Percentiles rank a stretch among this genome's conserved stretches.
phyloP scores from a whole-genome alignment of 2,329 filamentous ascomycete species.

The Fusarium sp. region DNA sequence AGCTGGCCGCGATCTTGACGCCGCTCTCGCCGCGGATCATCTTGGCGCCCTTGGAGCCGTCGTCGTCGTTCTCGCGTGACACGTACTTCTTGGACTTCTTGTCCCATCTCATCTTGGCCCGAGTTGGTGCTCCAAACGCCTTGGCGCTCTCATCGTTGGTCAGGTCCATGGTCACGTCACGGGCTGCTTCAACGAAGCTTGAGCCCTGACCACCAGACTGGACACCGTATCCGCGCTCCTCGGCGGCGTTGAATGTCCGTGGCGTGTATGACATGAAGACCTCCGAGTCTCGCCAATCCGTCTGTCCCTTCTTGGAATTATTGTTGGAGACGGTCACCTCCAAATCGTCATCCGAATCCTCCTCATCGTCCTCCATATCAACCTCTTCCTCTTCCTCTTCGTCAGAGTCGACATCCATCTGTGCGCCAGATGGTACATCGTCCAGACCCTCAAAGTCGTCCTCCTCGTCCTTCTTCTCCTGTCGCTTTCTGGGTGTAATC shows the following conservation, averaged over 20 bases:
- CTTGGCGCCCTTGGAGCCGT: constrained; percentile 78
- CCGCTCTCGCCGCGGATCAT: constrained; percentile 91
- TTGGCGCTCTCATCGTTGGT: constrained; percentile 87
- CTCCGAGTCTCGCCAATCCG: constrained; percentile 83
- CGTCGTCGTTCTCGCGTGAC: constrained; percentile 89
- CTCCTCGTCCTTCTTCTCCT: constrained; percentile 58
- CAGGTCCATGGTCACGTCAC: constrained; percentile 90
- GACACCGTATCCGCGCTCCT: constrained; percentile 94
- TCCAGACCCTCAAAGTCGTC: constrained; percentile 48
- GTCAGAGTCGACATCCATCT: constrained; percentile 47
- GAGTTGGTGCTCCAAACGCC: constrained; percentile 81
- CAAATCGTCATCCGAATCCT: constrained; percentile 72
- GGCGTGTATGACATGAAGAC: constrained; percentile 98
- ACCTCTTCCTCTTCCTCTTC: constrained; percentile 48
- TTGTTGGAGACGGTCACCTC: constrained; percentile 77
- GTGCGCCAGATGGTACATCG: constrained; percentile 48
- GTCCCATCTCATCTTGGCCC: constrained; percentile 90
- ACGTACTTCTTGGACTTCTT: constrained; percentile 98
- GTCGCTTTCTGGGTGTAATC: constrained; percentile 70
- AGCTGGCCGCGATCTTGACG: constrained; percentile 93
- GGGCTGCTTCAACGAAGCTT: constrained; percentile 90
- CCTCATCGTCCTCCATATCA: constrained; percentile 57
- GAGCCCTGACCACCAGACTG: constrained; percentile 80
- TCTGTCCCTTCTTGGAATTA: constrained; percentile 65
- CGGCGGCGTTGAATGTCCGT: constrained; percentile 80